Evolutionary conservation across 192 early-diverging fungal species (phyloP).

Genomic region (Nowakowskiella sp.): DNA sequence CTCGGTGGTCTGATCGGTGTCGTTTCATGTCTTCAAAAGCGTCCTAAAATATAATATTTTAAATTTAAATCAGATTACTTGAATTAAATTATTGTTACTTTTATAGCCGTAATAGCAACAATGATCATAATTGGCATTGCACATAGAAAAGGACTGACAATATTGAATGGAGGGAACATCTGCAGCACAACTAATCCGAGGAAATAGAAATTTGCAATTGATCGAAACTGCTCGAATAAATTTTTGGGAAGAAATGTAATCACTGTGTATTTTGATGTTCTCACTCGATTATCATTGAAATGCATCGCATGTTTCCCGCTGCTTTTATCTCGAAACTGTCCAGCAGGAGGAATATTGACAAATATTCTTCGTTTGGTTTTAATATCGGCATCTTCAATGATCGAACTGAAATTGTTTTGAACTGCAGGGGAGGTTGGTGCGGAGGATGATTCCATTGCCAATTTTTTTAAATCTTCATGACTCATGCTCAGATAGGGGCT

Average conservation of each 20-base stretch:
- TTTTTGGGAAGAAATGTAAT: slow-evolving; percentile 91
- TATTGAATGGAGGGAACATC: slow-evolving; percentile 57
- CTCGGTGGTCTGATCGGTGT: slow-evolving; percentile 73
- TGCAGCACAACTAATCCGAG: slow-evolving; percentile 75
- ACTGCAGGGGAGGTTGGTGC: too few relatives aligned
- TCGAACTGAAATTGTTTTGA: too few relatives aligned
- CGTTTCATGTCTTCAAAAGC: slow-evolving; percentile 82
- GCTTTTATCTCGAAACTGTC: too few relatives aligned
- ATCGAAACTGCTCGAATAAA: slow-evolving; percentile 92
- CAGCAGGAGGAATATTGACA: too few relatives aligned
- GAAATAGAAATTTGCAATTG: slow-evolving; percentile 94
- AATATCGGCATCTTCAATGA: too few relatives aligned
- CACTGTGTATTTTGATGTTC: slow-evolving; percentile 86
- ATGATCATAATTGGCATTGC: slow-evolving; percentile 44
- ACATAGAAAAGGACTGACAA: slow-evolving; percentile 36
- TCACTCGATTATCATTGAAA: slow-evolving; percentile 48
- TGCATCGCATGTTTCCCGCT: too few relatives aligned
- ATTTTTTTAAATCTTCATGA: too few relatives aligned
- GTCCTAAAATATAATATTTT: slow-evolving; percentile 42
- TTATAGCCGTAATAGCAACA: slow-evolving; percentile 34
- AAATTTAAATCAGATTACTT: slow-evolving; percentile 1
- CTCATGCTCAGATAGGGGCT: too few relatives aligned
- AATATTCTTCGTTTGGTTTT: too few relatives aligned
- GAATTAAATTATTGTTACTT: slow-evolving; percentile 13
- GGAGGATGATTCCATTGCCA: too few relatives aligned